phyloP scores from a whole-genome alignment of 2,329 filamentous ascomycete genomes.

The Trichoderma polysporum region DNA sequence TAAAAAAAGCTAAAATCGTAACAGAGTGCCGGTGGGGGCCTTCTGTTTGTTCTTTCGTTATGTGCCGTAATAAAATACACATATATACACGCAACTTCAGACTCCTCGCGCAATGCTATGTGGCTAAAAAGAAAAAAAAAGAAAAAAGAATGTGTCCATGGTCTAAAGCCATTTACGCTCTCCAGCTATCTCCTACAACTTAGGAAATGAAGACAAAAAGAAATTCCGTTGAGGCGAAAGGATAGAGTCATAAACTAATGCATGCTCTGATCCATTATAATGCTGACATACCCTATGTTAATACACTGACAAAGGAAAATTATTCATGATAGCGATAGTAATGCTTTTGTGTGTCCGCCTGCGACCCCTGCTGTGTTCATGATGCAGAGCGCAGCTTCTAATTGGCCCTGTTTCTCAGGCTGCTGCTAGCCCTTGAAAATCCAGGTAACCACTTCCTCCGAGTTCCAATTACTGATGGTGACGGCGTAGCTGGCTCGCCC shows the following conservation, averaged over 20 bases:
- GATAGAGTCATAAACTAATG: neutral
- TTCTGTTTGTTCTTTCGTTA: neutral
- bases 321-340: neutral
- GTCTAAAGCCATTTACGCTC: neutral
- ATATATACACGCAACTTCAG: conserved; percentile 12
- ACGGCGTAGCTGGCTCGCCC: neutral
- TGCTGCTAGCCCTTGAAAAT: conserved; percentile 31
- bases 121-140: neutral
- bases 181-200: neutral
- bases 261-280: conserved; percentile 1
- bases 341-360: neutral
- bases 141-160: neutral
- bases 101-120: conserved; percentile 8
- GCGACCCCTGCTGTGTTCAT: neutral
- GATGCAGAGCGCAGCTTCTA: conserved; percentile 24
- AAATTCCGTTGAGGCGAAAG: neutral
- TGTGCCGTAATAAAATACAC: conserved; percentile 13
- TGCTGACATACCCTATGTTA: conserved; percentile 10
- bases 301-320: conserved; percentile 7
- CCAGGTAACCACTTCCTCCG: conserved; percentile 40
- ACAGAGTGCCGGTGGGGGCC: conserved; percentile 2
- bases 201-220: neutral
- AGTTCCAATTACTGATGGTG: conserved; percentile 29
- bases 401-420: conserved; percentile 28
- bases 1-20: conserved; percentile 10